Conservation (phyloP, 78 protist species). For the Monosiga brevicollis region DNA sequence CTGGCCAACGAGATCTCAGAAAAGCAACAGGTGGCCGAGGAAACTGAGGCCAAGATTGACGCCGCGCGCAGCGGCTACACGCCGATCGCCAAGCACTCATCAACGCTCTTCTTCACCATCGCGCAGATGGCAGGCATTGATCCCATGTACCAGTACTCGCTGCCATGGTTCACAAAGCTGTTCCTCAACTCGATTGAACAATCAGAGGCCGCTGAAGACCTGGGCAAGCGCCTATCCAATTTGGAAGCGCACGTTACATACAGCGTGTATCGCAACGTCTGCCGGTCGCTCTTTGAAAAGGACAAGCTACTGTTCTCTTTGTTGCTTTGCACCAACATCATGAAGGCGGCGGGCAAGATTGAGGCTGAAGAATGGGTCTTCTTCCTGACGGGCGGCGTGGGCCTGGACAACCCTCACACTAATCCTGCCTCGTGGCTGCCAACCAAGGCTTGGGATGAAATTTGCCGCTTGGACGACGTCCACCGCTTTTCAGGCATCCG, state of each 20-base stretch:
- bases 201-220: neutral
- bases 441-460: constrained; percentile 39
- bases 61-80: constrained; percentile 32
- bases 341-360: neutral
- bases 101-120: constrained; percentile 63
- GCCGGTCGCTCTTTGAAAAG: constrained; percentile 58
- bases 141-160: constrained; percentile 62
- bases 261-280: constrained; percentile 32
- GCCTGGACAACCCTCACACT: neutral
- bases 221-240: constrained; percentile 4
- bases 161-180: constrained; percentile 32
- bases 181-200: neutral
- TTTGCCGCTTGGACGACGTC: constrained; percentile 11
- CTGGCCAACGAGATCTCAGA: constrained; percentile 9
- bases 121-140: constrained; percentile 18
- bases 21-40: constrained; percentile 28
- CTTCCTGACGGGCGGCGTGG: constrained; percentile 51
- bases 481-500: neutral
- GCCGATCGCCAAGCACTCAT: constrained; percentile 50
- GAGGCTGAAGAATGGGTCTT: constrained; percentile 26
- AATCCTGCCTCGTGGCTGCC: constrained; percentile 29
- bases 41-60: constrained; percentile 49
- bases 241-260: constrained; percentile 22
- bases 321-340: constrained; percentile 34
- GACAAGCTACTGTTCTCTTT: constrained; percentile 63